Evolutionary conservation across 169 alveolate species (phyloP).

Genomic region (Plasmodium gallinaceum): DNA sequence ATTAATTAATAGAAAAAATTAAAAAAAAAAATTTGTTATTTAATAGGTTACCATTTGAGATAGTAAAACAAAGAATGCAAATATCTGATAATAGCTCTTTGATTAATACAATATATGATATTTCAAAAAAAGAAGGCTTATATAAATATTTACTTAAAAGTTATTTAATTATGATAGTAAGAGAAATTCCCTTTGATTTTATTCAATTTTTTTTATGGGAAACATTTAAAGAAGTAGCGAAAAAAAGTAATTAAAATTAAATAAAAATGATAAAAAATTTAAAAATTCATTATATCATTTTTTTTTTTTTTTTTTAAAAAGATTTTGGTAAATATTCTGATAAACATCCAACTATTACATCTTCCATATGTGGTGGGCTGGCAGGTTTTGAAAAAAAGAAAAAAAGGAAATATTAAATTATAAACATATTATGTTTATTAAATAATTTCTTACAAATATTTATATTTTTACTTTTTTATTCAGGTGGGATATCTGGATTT

Average conservation of each 20-base stretch:
- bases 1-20: neutral
- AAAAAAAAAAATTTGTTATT: conserved; percentile 3
- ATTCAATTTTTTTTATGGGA: conserved; percentile 93
- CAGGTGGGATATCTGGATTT: conserved; percentile 96
- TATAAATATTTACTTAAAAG: conserved; percentile 90
- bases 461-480: neutral
- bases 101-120: conserved; percentile 80
- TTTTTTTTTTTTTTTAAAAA: conserved; percentile 10
- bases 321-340: conserved; percentile 35
- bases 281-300: neutral
- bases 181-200: conserved; percentile 94
- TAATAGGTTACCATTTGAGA: conserved; percentile 93
- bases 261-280: neutral
- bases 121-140: conserved; percentile 85
- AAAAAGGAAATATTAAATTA: too few species aligned
- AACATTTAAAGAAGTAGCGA: conserved; percentile 79
- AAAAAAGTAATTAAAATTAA: conserved; percentile 22
- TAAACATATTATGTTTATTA: neutral
- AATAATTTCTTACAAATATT: too few species aligned
- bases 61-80: conserved; percentile 92
- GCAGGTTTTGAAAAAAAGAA: conserved; percentile 27
- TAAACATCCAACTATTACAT: conserved; percentile 25
- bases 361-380: conserved; percentile 61
- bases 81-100: conserved; percentile 86
- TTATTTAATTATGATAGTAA: conserved; percentile 84